Evolutionary conservation across 768 basidiomycete species (phyloP), one percentile per base, ranked within the genome.

Genomic region (Lactarius hengduanensis): DNA sequence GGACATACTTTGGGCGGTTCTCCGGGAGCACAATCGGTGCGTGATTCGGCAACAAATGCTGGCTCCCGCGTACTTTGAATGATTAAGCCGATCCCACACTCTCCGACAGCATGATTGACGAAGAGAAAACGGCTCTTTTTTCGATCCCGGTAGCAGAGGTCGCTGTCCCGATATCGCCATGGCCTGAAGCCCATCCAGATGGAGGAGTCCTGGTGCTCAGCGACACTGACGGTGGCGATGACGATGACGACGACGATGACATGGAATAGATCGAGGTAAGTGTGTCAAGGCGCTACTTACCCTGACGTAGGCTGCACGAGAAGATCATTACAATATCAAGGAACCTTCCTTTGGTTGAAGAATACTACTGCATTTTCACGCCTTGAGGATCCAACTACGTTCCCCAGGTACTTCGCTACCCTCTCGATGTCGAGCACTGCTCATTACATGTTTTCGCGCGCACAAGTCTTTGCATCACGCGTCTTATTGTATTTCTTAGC

Each of bases 21-120:
- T 86, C 77, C 79, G 81, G 58, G 80, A 84, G 72, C 78, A 78
- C 69, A 80, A 76, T 70, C 79, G 84, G 84, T 86, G 79, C 77
- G 85, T 84, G 7, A 32, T 45, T 50, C 41, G 50, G 41, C 28
- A 22, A 43, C 50, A 40, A 55, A 55, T 56, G 20, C 53, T 59
- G 53, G 41, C 41, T 28, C 22, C 41, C 43, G 53, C 57, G 64
- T 47, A 41, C 66, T 57, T 54, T 26, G 45, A 34, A 57, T 66
- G 26, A 57, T 62, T 58, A 41, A 63, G 54, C 43, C 47, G 61
- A 59, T 50, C 57, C 15, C 15, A 62, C 55, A 38, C 50, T 26
- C 56, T 54, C 69, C 41, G 63, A 67, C 72, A 81, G 80, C 72
- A 70, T 74, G 67, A 75, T 75, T 66, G 80, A 80, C 66, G 74